Conservation (phyloP, 148 eudicot species). For the Nepenthes gracilis region DNA sequence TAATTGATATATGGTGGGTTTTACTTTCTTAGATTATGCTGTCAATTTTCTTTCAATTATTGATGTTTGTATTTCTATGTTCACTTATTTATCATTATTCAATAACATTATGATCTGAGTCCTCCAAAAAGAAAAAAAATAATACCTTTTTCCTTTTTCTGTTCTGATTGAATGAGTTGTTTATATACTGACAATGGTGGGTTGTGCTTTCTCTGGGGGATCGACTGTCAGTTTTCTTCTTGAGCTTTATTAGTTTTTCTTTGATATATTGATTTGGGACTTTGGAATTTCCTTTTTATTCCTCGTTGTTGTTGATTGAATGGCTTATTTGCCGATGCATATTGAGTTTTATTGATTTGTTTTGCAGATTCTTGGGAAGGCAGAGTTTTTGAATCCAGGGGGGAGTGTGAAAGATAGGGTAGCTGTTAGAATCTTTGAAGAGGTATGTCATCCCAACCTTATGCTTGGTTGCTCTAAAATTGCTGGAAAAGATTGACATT, state of each 20-base stretch:
- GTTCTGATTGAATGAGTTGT: no score
- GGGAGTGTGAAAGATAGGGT: conserved; percentile 96
- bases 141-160: background rate
- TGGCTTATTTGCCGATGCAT: no score
- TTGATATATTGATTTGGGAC: background rate
- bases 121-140: background rate
- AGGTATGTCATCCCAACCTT: conserved; percentile 28
- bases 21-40: no score
- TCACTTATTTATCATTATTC: no score
- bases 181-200: no score
- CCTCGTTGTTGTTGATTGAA: background rate
- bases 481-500: background rate
- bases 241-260: background rate
- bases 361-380: conserved; percentile 82
- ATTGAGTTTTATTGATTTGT: background rate
- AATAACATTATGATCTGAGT: background rate
- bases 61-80: no score
- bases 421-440: conserved; percentile 85
- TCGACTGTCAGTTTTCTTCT: background rate
- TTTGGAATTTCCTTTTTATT: conserved; percentile 3
- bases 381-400: conserved; percentile 92
- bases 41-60: no score
- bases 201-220: no score
- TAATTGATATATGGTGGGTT: no score
- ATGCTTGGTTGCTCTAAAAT: background rate